Evolutionary conservation across 2,329 filamentous ascomycete genomes (phyloP).

Genomic region (Botryotinia convoluta): DNA sequence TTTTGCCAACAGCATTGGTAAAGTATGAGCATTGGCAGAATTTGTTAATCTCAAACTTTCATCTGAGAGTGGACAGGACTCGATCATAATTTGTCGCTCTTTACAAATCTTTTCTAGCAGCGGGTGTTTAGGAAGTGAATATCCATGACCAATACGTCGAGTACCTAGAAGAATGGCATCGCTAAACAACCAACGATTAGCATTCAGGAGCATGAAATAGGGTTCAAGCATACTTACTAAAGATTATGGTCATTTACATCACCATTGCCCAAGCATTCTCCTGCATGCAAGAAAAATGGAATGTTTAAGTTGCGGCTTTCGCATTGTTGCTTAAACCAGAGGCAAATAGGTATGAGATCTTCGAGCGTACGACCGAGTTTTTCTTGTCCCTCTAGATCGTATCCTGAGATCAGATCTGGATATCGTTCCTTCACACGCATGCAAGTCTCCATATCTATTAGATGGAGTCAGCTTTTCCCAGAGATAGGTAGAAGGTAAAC

Average conservation of each 20-base stretch:
- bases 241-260: slow-evolving; percentile 67
- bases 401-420: slow-evolving; percentile 76
- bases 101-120: slow-evolving; percentile 81
- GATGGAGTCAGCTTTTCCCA: not conserved
- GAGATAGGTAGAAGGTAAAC: not conserved
- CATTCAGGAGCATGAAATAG: not conserved
- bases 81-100: slow-evolving; percentile 78
- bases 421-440: slow-evolving; percentile 74
- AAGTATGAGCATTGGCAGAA: slow-evolving; percentile 70
- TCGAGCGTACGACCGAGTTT: slow-evolving; percentile 70
- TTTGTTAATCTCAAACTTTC: slow-evolving; percentile 77
- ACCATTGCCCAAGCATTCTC: slow-evolving; percentile 77
- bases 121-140: slow-evolving; percentile 84
- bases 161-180: slow-evolving; percentile 82
- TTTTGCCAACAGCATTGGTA: slow-evolving; percentile 76
- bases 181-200: slow-evolving; percentile 51
- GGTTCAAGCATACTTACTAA: not conserved
- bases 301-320: slow-evolving; percentile 69
- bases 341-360: slow-evolving; percentile 74
- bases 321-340: slow-evolving; percentile 87
- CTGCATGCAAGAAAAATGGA: slow-evolving; percentile 92
- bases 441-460: slow-evolving; percentile 72
- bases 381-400: slow-evolving; percentile 85
- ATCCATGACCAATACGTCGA: slow-evolving; percentile 80
- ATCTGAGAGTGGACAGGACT: slow-evolving; percentile 85